Base-by-base conservation (phyloP, 225 moss, liverwort and hornwort species). In the Bryum argenteum region DNA sequence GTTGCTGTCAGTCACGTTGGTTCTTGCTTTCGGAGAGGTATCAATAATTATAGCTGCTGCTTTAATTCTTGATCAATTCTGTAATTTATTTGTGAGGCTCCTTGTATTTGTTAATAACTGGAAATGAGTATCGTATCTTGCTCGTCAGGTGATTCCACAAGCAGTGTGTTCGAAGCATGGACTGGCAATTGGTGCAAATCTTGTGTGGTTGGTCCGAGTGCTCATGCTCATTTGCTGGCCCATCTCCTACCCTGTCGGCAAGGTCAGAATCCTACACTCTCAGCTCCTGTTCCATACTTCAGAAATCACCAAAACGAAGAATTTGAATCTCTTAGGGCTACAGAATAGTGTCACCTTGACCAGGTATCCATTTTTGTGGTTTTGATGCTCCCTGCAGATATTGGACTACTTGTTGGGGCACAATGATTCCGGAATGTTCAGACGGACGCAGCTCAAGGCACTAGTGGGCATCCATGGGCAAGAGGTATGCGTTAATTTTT, bases 391-490 rank as follows among this genome's bases (percentile, higher is more conserved):
- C 18, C 42, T 67, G 82, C 86, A 97, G 97, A 82, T 94, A 59
- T 74, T 98, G 80, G 97, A 98, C 72, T 78, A 62, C 37, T 44
- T 98, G 55, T 78, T 98, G 77, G 97, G 97, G 37, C 94, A 94
- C 61, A 89, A 92, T 44, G 90, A 98, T 63, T 92, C 91, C 26
- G 94, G 94, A 52, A 74, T 94, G 16, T 98, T 98, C 69, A 89
- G 97, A 54, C 78, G 97, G 74, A 86, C 97, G 53, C 94, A 98
- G 72, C 88, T 98, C 43, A 98, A 98, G 88, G 92, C 97, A 40
- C 83, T 98, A 8, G 97, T 98, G 10, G 70, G 79, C 79, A 94
- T 98, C 80, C 97, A 98, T 64, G 97, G 90, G 13, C 84, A 91
- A 74, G 97, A 94, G 90, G 96, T 94, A n/a, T n/a, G n/a, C n/a